Percentiles rank a stretch among this genome's conserved stretches.
Conservation (phyloP, 2,329 filamentous ascomycete species). For the Talaromyces verruculosus region DNA sequence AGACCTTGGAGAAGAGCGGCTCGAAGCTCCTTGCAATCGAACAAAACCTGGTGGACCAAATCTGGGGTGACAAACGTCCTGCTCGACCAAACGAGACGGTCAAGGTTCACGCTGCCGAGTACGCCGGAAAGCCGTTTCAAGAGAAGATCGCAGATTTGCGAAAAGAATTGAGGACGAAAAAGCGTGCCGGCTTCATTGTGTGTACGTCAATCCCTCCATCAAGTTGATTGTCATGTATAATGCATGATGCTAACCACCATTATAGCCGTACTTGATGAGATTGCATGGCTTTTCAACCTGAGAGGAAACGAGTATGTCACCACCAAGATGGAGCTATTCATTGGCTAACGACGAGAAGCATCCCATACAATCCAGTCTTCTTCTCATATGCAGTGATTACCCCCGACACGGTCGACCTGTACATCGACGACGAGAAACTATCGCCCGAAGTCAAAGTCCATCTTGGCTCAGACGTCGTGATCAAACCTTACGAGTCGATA, state of each 20-base stretch:
- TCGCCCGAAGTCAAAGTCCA: conserved; percentile 67
- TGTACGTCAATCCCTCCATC: conserved; percentile 45
- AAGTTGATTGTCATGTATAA: too few species aligned
- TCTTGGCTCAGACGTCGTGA: conserved; percentile 65
- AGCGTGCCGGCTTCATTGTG: conserved; percentile 80
- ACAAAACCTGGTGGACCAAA: conserved; percentile 82
- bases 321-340: neutral
- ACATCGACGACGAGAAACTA: conserved; percentile 79
- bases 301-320: conserved; percentile 72
- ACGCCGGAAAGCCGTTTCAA: conserved; percentile 77
- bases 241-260: conserved; percentile 1
- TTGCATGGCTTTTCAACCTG: conserved; percentile 98
- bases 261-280: conserved; percentile 81
- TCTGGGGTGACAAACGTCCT: conserved; percentile 80
- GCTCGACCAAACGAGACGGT: conserved; percentile 73
- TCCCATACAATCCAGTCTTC: conserved; percentile 97
- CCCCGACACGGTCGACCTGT: conserved; percentile 71
- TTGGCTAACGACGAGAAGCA: conserved; percentile 49
- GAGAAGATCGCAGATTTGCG: conserved; percentile 82
- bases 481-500: conserved; percentile 80
- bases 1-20: conserved; percentile 84
- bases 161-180: conserved; percentile 90
- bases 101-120: conserved; percentile 68
- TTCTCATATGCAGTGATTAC: conserved; percentile 95
- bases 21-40: conserved; percentile 71